Evolutionary conservation across 2,329 filamentous ascomycete species (phyloP).

Genomic region (Ceratocystiopsis sp.): DNA sequence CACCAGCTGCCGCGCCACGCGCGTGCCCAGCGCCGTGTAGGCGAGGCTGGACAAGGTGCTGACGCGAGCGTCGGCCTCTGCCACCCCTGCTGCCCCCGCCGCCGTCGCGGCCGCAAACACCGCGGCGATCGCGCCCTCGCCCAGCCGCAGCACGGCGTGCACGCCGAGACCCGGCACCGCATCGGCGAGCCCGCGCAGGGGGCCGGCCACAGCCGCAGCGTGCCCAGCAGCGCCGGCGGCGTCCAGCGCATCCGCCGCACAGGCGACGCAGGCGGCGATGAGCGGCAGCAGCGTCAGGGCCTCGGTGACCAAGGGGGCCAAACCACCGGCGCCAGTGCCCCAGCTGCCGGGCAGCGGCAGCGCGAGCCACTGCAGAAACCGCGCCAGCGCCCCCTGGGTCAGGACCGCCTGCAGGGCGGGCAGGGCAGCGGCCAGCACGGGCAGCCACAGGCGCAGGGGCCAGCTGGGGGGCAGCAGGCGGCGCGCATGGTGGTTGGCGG

Average conservation of each 20-base stretch:
- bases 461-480: constrained; percentile 27
- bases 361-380: background rate
- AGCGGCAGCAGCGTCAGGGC: constrained; percentile 54
- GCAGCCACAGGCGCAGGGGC: constrained; percentile 39
- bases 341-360: constrained; percentile 35
- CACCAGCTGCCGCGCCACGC: constrained; percentile 54
- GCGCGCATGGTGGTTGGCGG: constrained; percentile 42
- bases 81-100: no score
- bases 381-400: constrained; percentile 41
- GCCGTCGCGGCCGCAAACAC: background rate
- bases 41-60: no score
- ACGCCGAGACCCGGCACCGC: constrained; percentile 47
- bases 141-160: constrained; percentile 45
- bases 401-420: constrained; percentile 57
- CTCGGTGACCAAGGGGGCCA: constrained; percentile 64
- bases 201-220: constrained; percentile 24
- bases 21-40: constrained; percentile 23
- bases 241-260: constrained; percentile 48
- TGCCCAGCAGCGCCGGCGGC: constrained; percentile 24
- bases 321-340: constrained; percentile 43
- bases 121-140: constrained; percentile 22
- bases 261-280: constrained; percentile 43
- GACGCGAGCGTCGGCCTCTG: constrained; percentile 11
- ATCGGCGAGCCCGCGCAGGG: constrained; percentile 39
- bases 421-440: constrained; percentile 58